Base-by-base conservation (phyloP, 352 stramenopile species). In the Thraustochytrium sp. region DNA sequence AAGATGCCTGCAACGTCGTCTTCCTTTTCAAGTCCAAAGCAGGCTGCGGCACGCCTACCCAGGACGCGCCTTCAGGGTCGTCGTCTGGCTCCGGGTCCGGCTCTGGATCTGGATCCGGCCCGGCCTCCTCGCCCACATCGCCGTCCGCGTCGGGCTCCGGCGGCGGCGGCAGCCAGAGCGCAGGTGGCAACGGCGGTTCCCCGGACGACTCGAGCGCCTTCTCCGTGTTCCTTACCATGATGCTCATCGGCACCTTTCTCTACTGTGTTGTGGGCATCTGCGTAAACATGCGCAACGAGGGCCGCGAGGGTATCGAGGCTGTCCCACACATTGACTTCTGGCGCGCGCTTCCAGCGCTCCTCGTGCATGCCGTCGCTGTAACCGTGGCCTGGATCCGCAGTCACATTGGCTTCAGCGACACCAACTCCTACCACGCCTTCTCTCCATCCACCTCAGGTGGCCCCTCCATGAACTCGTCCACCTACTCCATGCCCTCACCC, bases 251-350 rank as follows among this genome's bases (percentile, higher is more conserved):
- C 2, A 26, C 40, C 26, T 42, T 80, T 51, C 29, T 80, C 5
- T 80, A 80, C 49, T 80, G 68, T 44, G 42, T 64, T 1, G 53
- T 64, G 26, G 68, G 68, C 68, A 63, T 80, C 3, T 46, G 13
- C 31, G n/a, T 46, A 16, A 80, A 80, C 68, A 80, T 80, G 68
- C 68, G 51, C 29, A 64, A 63, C 38, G 68, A 80, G 68, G 68
- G 68, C 31, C 68, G 68, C 18, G 31, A 80, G 21, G 68, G 68
- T 29, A 26, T 80, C 26, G 68, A 80, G 13, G 68, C 68, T 0
- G 40, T 72, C 36, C 68, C 68, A 8, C 68, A 80, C 26, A 68
- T 46, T 29, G 68, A 80, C 21, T 80, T 80, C 26, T 80, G 68
- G 68, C 40, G 31, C 34, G 68, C 68, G 5, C 31, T 80, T 2